Conservation (phyloP, 345 rosid genomes). For the Xanthoceras sorbifolium region DNA sequence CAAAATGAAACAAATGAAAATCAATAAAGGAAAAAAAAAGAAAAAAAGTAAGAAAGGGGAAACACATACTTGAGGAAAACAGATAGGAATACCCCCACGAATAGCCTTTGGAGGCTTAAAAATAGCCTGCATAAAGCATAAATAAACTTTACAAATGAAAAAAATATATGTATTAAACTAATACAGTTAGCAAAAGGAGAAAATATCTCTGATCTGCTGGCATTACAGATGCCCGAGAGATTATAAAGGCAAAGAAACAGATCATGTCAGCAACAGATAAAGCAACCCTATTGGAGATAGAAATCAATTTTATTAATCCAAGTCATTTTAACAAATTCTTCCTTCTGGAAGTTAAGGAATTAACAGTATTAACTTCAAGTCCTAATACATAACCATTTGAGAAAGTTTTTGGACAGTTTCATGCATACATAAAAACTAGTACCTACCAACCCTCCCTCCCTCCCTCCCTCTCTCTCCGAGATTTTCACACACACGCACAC, state of each 20-base stretch:
- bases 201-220: background rate
- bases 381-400: too few species aligned
- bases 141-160: background rate
- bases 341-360: background rate
- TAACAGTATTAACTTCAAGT: too few species aligned
- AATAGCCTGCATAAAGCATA: slow-evolving; percentile 49
- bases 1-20: slow-evolving; percentile 23
- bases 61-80: slow-evolving; percentile 85
- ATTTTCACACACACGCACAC: background rate
- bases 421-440: background rate
- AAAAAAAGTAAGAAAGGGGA: slow-evolving; percentile 1
- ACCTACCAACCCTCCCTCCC: background rate
- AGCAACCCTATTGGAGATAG: background rate
- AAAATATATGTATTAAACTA: background rate
- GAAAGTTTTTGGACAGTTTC: background rate
- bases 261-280: background rate
- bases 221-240: background rate
- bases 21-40: background rate
- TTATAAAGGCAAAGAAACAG: background rate
- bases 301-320: background rate
- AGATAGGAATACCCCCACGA: slow-evolving; percentile 91
- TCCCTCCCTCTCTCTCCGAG: background rate
- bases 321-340: background rate
- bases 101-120: slow-evolving; percentile 72
- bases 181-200: background rate